A percentile compares a stretch with the other conserved stretches of the same genome.
Evolutionary conservation across 225 moss, liverwort and hornwort species (phyloP).

Genomic region (Neckera pumila): DNA sequence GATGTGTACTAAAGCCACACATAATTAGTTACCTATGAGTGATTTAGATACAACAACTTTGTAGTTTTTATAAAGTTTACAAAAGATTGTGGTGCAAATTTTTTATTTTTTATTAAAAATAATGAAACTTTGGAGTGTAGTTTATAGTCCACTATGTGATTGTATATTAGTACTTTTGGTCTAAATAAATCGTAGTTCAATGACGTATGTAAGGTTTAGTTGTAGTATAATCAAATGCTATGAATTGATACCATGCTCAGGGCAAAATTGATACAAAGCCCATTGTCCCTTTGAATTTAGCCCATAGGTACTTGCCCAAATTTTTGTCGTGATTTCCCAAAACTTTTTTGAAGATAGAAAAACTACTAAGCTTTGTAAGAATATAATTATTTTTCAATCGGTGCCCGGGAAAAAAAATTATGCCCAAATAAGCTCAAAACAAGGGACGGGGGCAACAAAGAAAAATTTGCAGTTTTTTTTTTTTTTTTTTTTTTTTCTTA

Average conservation of each 20-base stretch:
- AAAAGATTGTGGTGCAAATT: background rate
- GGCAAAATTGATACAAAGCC: too few species aligned
- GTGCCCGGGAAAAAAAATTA: too few species aligned
- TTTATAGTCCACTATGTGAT: background rate
- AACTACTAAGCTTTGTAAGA: too few species aligned
- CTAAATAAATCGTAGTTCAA: background rate
- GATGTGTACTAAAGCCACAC: too few species aligned
- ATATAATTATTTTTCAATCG: too few species aligned
- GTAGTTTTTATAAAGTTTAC: background rate
- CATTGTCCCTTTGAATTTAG: too few species aligned
- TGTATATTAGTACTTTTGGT: background rate
- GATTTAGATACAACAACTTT: background rate
- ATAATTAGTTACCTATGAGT: background rate
- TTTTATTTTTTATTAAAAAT: background rate
- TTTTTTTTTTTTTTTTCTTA: too few species aligned
- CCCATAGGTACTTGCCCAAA: background rate
- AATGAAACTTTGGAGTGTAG: background rate
- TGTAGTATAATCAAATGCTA: background rate
- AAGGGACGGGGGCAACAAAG: too few species aligned
- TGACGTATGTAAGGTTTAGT: rapidly evolving
- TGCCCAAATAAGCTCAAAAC: too few species aligned
- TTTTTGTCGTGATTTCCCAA: too few species aligned
- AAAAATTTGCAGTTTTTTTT: too few species aligned
- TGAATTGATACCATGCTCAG: background rate
- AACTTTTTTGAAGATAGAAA: too few species aligned